A percentile compares a stretch with the other conserved stretches of the same genome.
Evolutionary conservation across 23 red algal species (phyloP).

Genomic region (Gracilaria caudata): DNA sequence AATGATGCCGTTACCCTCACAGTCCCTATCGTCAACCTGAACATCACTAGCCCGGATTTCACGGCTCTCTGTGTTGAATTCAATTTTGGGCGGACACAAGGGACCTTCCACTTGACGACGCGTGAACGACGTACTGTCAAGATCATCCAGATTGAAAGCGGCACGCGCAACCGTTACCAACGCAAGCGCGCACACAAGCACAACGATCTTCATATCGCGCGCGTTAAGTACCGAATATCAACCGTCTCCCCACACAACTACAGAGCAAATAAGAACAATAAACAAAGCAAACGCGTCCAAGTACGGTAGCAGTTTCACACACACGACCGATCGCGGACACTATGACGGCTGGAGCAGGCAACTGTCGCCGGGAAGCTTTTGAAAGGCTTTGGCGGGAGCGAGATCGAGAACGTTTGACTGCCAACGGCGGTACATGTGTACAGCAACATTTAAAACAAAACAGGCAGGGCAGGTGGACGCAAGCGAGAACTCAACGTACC

Average conservation of each 20-base stretch:
- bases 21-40: slow-evolving; percentile 24
- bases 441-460: not conserved
- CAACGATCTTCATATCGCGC: not conserved
- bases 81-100: slow-evolving; percentile 26
- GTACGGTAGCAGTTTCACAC: not conserved
- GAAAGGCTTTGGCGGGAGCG: not conserved
- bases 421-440: not conserved
- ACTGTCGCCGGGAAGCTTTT: not conserved
- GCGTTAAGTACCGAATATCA: not conserved
- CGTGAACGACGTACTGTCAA: not conserved
- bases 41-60: slow-evolving; percentile 14
- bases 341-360: not conserved
- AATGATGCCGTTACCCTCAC: slow-evolving; percentile 10
- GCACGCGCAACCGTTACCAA: not conserved
- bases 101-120: slow-evolving; percentile 1
- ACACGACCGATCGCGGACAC: not conserved
- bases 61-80: not conserved
- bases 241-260: not conserved
- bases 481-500: no score
- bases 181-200: not conserved
- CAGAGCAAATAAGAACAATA: not conserved
- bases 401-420: not conserved
- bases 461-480: not conserved
- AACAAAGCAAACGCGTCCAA: not conserved
- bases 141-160: not conserved